phyloP scores from a whole-genome alignment of 148 eudicot genomes.

The Camellia lanceoleosa region DNA sequence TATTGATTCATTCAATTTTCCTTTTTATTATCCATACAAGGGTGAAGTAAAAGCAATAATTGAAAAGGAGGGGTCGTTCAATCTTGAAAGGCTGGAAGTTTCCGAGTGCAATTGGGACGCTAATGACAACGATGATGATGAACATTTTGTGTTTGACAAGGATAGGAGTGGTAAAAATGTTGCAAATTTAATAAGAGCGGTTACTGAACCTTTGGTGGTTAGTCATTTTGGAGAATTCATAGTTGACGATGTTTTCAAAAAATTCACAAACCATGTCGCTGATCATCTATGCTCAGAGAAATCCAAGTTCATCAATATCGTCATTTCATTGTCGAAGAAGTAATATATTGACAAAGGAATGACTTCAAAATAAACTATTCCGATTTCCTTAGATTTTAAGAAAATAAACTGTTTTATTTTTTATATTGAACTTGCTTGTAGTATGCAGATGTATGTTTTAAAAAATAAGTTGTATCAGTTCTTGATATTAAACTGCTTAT shows the following conservation, averaged over 20 bases:
- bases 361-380: too few species aligned
- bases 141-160: too few species aligned
- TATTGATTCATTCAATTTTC: constrained; percentile 38
- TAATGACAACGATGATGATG: not conserved
- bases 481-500: too few species aligned
- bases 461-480: too few species aligned
- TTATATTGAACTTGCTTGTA: too few species aligned
- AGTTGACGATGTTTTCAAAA: constrained; percentile 29
- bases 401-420: too few species aligned
- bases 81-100: constrained; percentile 13
- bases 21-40: constrained; percentile 29
- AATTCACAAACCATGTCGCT: constrained; percentile 20
- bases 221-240: constrained; percentile 28
- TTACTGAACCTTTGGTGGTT: constrained; percentile 28
- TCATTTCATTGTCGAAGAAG: too few species aligned
- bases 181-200: constrained; percentile 11
- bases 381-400: too few species aligned
- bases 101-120: constrained; percentile 16
- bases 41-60: constrained; percentile 35
- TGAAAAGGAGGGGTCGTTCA: constrained; percentile 30
- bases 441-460: too few species aligned
- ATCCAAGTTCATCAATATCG: constrained; percentile 26
- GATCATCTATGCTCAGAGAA: constrained; percentile 23
- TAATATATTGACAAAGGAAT: too few species aligned
- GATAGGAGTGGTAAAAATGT: not conserved